Evolutionary conservation across 345 rosid genomes (phyloP), one percentile per base, ranked within the genome.

Genomic region (Punica granatum): DNA sequence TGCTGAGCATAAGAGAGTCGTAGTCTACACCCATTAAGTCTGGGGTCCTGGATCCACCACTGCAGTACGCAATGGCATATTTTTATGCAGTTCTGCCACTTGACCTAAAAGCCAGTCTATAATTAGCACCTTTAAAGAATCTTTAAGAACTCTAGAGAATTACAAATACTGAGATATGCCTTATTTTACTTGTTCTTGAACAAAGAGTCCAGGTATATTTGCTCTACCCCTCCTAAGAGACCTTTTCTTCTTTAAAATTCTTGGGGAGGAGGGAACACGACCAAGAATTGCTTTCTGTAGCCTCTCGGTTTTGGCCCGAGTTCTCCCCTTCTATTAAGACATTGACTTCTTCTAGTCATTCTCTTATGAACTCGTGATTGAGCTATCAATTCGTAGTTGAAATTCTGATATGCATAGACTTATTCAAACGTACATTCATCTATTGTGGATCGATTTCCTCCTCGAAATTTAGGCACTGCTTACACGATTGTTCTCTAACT

Each of bases 181-280:
- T 46, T 46, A 5, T 46, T 16, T 46, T 46, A 23, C 19, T 42
- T 23, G 32, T n/a, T 25, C 49, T 64, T 64, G 25, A 13, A 23
- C 42, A 63, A 64, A 39, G 66, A 60, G 9, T 49, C 64, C 54
- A n/a, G 46, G 13, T 37, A 26, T 42, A 36, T 66, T 48, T 49
- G 36, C 46, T 44, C 42, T 58, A 11, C 69, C 67, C 60, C 70
- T 72, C 53, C 79, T 75, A 44, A 15, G 67, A 2, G 68, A 71
- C 39, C 80, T 80, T 13, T 0, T 65, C 32, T 51, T 68, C 69
- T 44, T 74, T 43, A 31, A 68, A 1, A 6, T 49, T 35, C 0
- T 67, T 9, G 70, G 73, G 43, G 67, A 48, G n/a, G 4, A 11
- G 16, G 6, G 26, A 25, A 67, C 21, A 31, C 13, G 18, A 67